Evolutionary conservation across 2,329 filamentous ascomycete genomes (phyloP).

Genomic region (Leptodontidium sp.): DNA sequence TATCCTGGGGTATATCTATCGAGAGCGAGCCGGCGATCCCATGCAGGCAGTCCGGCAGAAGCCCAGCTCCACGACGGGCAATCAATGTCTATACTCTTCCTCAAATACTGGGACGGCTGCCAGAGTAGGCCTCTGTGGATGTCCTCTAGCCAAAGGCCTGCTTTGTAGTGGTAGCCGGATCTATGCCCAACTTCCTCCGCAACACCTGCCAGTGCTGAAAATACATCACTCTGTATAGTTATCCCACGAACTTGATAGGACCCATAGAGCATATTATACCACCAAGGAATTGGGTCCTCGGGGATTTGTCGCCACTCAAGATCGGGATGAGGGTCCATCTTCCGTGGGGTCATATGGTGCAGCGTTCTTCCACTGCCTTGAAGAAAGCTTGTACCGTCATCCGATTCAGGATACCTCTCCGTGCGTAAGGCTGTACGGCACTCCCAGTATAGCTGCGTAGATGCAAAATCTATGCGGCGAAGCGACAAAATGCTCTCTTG

Average conservation of each 20-base stretch:
- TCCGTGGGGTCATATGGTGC: not conserved
- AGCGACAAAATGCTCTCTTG: constrained; percentile 23
- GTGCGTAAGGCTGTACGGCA: not conserved
- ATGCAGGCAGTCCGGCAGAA: not conserved
- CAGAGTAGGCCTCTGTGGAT: constrained; percentile 27
- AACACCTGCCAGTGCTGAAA: constrained; percentile 24
- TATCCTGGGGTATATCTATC: not conserved
- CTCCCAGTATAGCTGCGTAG: constrained; percentile 14
- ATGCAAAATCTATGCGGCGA: constrained; percentile 21
- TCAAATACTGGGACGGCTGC: not conserved
- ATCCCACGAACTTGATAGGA: constrained; percentile 9
- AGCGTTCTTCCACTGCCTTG: not conserved
- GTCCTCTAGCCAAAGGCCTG: constrained; percentile 27
- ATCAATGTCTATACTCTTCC: not conserved
- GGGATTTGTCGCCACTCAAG: not conserved
- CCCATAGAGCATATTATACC: constrained; percentile 14
- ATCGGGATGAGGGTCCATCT: not conserved
- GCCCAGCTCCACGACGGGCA: constrained; percentile 18
- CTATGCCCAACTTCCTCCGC: constrained; percentile 18
- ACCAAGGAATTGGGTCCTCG: not conserved
- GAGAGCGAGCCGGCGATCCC: not conserved
- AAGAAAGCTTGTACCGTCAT: not conserved
- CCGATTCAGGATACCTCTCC: not conserved
- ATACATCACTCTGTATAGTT: constrained; percentile 14
- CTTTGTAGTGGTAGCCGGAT: constrained; percentile 17